phyloP scores from a whole-genome alignment of 2,329 filamentous ascomycete species.

The Teratosphaeria gauchensis region DNA sequence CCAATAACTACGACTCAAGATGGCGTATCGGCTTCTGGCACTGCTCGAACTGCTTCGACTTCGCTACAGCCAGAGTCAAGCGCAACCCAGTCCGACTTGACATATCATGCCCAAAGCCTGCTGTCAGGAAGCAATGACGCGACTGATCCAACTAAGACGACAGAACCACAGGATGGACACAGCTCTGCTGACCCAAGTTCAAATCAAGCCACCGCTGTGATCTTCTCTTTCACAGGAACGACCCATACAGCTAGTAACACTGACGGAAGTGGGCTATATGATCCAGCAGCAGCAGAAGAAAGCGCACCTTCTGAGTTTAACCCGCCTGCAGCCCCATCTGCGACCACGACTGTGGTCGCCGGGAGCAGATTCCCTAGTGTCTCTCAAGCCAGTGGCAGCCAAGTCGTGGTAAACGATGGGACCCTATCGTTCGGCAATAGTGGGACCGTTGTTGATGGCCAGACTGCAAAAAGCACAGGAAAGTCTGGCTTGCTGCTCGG shows the following conservation, averaged over 20 bases:
- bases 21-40: neutral
- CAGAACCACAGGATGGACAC: neutral
- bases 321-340: neutral
- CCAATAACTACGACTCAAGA: neutral
- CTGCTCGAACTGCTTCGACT: neutral
- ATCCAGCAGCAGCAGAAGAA: neutral
- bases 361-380: neutral
- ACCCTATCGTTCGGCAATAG: neutral
- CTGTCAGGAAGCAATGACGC: neutral
- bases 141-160: neutral
- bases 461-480: neutral
- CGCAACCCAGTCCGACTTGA: neutral
- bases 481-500: neutral
- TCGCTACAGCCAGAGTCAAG: neutral
- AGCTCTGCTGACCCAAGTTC: neutral
- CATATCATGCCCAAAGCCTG: neutral
- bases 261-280: neutral
- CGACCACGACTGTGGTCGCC: neutral
- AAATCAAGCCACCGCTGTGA: neutral
- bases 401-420: neutral
- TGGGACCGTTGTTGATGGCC: neutral
- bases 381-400: neutral
- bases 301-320: neutral
- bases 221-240: neutral
- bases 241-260: neutral